These are phyloP conservation scores for Aspergillus jensenii DNA, from an alignment of 2,329 filamentous ascomycete species.

Conservation along the genomic window DNA sequence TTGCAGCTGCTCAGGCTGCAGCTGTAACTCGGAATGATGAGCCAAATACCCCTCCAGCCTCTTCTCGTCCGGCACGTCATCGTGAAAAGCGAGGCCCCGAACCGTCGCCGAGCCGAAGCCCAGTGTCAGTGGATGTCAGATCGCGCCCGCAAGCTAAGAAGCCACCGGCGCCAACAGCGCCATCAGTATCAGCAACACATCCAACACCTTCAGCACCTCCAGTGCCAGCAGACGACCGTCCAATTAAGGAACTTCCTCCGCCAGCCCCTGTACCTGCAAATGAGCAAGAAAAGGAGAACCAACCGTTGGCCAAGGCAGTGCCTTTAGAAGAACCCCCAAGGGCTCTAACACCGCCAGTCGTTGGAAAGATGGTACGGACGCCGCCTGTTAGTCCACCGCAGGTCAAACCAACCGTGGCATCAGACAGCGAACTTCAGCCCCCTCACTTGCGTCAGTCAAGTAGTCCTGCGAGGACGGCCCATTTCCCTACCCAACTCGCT, in stretches of 20 bases:
- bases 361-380: conserved; percentile 10
- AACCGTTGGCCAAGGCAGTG: not conserved
- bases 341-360: conserved; percentile 12
- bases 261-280: conserved; percentile 18
- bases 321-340: conserved; percentile 7
- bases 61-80: not conserved
- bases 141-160: not conserved
- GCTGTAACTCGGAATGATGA: conserved; percentile 18
- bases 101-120: not conserved
- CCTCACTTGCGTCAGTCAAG: conserved; percentile 37
- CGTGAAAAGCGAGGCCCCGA: conserved; percentile 1
- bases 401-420: conserved; percentile 17
- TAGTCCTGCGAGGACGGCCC: conserved; percentile 57
- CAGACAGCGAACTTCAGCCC: conserved; percentile 17
- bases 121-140: not conserved
- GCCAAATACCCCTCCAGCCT: not conserved
- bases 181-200: not conserved
- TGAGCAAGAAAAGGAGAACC: not conserved
- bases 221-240: conserved; percentile 38
- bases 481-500: conserved; percentile 55
- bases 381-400: conserved; percentile 23
- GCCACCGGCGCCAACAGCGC: not conserved
- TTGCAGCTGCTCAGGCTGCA: conserved; percentile 31
- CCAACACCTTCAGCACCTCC: not conserved
- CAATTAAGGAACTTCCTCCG: conserved; percentile 36